These are phyloP conservation scores for Trametes sp. DNA, from an alignment of 1,284 basidiomycete species.

Conservation along the genomic window DNA sequence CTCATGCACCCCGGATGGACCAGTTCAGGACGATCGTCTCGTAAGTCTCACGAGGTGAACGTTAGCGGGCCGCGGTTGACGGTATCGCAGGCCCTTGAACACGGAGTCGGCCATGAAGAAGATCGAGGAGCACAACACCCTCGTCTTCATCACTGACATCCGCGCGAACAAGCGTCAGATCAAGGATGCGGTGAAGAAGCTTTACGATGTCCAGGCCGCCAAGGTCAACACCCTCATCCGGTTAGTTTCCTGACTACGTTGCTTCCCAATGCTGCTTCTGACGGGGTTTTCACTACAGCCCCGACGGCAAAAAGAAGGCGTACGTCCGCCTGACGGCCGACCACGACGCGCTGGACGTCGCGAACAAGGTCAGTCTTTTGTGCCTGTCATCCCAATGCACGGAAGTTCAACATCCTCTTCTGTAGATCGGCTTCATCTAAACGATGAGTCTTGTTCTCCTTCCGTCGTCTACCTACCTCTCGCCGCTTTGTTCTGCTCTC, in stretches of 20 bases:
- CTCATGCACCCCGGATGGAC: constrained; percentile 97
- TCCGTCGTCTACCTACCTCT: constrained; percentile 25
- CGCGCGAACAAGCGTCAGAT: constrained; percentile 98
- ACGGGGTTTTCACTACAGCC: constrained; percentile 57
- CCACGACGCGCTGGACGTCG: constrained; percentile 97
- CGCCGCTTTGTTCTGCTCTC: constrained; percentile 27
- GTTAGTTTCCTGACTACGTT: constrained; percentile 52
- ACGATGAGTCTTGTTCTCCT: constrained; percentile 15
- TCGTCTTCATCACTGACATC: constrained; percentile 97
- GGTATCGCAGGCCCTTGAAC: constrained; percentile 67
- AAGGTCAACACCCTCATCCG: constrained; percentile 99
- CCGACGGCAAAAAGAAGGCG: constrained; percentile 99
- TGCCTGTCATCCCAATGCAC: background rate
- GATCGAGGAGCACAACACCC: constrained; percentile 99
- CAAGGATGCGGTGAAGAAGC: constrained; percentile 98
- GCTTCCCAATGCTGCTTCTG: background rate
- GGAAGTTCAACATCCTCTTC: background rate
- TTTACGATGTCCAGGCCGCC: constrained; percentile 96
- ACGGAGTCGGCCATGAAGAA: constrained; percentile 95
- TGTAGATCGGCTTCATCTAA: constrained; percentile 85
- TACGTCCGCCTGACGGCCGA: constrained; percentile 95
- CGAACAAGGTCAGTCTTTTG: constrained; percentile 87
- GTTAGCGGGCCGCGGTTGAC: background rate
- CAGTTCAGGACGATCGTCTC: constrained; percentile 95
- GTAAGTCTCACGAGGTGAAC: constrained; percentile 50